phyloP scores from a whole-genome alignment of 140 eudicot genomes.

The Oenanthe javanica region DNA sequence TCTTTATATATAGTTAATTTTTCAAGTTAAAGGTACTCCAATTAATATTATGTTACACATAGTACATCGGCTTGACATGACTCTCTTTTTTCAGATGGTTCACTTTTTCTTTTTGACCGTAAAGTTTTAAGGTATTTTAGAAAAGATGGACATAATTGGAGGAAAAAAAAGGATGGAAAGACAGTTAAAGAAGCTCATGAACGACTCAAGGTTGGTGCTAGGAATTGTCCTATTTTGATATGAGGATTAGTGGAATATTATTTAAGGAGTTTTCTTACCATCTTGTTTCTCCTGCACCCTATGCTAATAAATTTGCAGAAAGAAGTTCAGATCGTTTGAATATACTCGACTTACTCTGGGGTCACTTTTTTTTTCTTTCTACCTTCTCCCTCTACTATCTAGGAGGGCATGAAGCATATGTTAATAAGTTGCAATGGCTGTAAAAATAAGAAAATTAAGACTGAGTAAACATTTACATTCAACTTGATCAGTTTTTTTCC shows the following conservation, averaged over 20 bases:
- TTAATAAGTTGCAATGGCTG: not conserved
- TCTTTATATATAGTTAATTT: not conserved
- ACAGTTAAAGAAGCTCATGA: constrained; percentile 99
- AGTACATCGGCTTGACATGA: constrained; percentile 13
- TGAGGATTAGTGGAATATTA: not conserved
- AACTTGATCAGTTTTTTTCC: not conserved
- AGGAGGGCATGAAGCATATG: not conserved
- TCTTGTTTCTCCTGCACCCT: not conserved
- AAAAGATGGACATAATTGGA: constrained; percentile 99
- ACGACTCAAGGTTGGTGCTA: constrained; percentile 68
- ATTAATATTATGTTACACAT: not conserved
- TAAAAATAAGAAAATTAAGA: not conserved
- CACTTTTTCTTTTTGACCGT: constrained; percentile 96
- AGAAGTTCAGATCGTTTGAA: not conserved
- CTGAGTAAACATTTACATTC: not conserved
- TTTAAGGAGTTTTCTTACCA: not conserved
- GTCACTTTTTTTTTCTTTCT: not conserved
- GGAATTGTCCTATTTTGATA: not conserved
- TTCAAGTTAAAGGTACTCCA: not conserved
- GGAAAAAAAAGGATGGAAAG: constrained; percentile 95
- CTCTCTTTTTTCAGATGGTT: constrained; percentile 63
- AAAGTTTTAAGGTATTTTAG: constrained; percentile 87
- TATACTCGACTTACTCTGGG: not conserved
- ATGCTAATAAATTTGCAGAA: not conserved
- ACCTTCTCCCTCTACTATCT: not conserved